Evolutionary conservation across 2,329 filamentous ascomycete species (phyloP).

Genomic region (Fusarium sulawesiense): DNA sequence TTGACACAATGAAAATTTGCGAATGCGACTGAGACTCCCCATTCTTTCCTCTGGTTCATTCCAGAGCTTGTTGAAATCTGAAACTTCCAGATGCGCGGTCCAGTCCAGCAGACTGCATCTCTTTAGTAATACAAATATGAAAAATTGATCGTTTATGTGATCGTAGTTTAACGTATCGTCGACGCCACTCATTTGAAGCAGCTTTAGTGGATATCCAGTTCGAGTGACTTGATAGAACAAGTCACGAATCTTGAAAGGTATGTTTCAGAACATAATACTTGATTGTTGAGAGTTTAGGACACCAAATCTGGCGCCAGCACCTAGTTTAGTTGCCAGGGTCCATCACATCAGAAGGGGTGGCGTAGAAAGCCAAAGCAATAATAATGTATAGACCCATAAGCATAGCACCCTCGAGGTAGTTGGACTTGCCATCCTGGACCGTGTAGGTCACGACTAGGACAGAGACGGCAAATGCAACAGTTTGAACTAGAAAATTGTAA

Average conservation of each 20-base stretch:
- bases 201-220: background rate
- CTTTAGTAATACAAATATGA: conserved; percentile 43
- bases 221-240: conserved; percentile 2
- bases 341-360: conserved; percentile 62
- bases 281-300: background rate
- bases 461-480: conserved; percentile 80
- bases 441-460: conserved; percentile 81
- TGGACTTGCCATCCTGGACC: conserved; percentile 84
- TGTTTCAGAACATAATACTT: conserved; percentile 5
- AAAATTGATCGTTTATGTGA: conserved; percentile 32
- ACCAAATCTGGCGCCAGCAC: background rate
- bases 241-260: background rate
- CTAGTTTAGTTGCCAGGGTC: conserved; percentile 47
- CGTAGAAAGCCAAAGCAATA: conserved; percentile 71
- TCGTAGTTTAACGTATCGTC: conserved; percentile 8
- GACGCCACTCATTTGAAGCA: background rate
- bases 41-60: conserved; percentile 3
- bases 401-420: conserved; percentile 86
- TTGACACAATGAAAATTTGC: conserved; percentile 40
- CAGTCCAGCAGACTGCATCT: conserved; percentile 23
- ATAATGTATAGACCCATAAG: conserved; percentile 65
- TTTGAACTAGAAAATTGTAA: conserved; percentile 66
- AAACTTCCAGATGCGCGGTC: conserved; percentile 8
- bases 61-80: background rate
- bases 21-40: conserved; percentile 8